phyloP scores from a whole-genome alignment of 371 early-diverging fungal genomes.

The Mortierella sp. region DNA sequence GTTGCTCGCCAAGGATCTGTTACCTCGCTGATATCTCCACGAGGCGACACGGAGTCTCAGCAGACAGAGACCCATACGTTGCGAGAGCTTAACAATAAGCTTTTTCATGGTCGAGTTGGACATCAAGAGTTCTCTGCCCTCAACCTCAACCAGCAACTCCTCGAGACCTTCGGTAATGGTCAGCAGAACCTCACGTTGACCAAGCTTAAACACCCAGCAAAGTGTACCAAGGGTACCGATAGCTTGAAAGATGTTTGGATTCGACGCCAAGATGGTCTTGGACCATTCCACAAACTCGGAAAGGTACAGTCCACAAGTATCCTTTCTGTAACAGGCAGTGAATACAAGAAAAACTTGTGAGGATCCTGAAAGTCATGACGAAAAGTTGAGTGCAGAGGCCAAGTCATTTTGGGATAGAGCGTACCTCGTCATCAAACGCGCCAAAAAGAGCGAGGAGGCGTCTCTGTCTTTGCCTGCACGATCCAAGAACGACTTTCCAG shows the following conservation, averaged over 20 bases:
- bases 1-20: slow-evolving; percentile 37
- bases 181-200: slow-evolving; percentile 71
- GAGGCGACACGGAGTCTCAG: slow-evolving; percentile 76
- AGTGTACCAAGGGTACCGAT: slow-evolving; percentile 75
- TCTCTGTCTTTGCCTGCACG: slow-evolving; percentile 87
- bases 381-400: no score
- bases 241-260: slow-evolving; percentile 33
- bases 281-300: slow-evolving; percentile 54
- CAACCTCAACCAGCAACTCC: slow-evolving; percentile 62
- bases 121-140: slow-evolving; percentile 64
- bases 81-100: slow-evolving; percentile 81
- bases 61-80: slow-evolving; percentile 81
- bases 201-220: slow-evolving; percentile 75
- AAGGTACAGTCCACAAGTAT: slow-evolving; percentile 37
- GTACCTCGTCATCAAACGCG: slow-evolving; percentile 82
- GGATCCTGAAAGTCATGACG: no score
- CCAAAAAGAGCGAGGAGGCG: slow-evolving; percentile 83
- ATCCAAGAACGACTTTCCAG: slow-evolving; percentile 64
- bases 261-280: slow-evolving; percentile 10
- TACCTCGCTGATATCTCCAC: slow-evolving; percentile 83
- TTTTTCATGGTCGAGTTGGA: slow-evolving; percentile 84
- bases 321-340: slow-evolving; percentile 25
- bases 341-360: not conserved
- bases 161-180: slow-evolving; percentile 67
- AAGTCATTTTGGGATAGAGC: not conserved